phyloP scores from a whole-genome alignment of 2,329 filamentous ascomycete genomes.

The Xylariaceae sp. region DNA sequence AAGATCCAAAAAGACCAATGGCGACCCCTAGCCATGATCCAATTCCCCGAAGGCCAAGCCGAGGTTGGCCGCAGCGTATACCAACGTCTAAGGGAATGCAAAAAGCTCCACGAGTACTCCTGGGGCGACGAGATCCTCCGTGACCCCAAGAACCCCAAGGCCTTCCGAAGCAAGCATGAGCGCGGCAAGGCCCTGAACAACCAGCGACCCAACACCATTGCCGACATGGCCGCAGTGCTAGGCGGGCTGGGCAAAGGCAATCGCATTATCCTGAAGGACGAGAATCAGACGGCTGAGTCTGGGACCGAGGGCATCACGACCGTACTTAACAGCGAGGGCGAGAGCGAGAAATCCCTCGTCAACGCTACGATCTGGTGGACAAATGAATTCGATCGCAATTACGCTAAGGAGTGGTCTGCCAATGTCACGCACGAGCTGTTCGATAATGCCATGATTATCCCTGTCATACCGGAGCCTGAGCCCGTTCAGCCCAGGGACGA shows the following conservation, averaged over 20 bases:
- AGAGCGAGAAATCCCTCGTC: conserved; percentile 26
- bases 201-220: conserved; percentile 59
- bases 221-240: conserved; percentile 60
- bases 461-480: no score
- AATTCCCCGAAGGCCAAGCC: conserved; percentile 51
- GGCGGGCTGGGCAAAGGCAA: conserved; percentile 50
- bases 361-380: conserved; percentile 50
- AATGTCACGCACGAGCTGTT: conserved; percentile 51
- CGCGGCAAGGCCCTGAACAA: conserved; percentile 53
- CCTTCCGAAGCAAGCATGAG: conserved; percentile 36
- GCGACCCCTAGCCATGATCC: conserved; percentile 56
- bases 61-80: conserved; percentile 55
- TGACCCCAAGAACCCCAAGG: conserved; percentile 33
- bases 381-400: conserved; percentile 44
- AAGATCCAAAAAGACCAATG: conserved; percentile 66
- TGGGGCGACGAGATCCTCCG: conserved; percentile 50
- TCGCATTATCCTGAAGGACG: conserved; percentile 35
- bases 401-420: conserved; percentile 45
- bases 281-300: conserved; percentile 24
- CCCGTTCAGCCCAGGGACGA: background rate
- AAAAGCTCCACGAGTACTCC: conserved; percentile 57
- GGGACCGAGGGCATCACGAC: conserved; percentile 30
- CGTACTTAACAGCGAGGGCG: background rate
- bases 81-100: conserved; percentile 62
- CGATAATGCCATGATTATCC: conserved; percentile 32